phyloP scores from a whole-genome alignment of 306 rosid genomes.

The Senna tora region DNA sequence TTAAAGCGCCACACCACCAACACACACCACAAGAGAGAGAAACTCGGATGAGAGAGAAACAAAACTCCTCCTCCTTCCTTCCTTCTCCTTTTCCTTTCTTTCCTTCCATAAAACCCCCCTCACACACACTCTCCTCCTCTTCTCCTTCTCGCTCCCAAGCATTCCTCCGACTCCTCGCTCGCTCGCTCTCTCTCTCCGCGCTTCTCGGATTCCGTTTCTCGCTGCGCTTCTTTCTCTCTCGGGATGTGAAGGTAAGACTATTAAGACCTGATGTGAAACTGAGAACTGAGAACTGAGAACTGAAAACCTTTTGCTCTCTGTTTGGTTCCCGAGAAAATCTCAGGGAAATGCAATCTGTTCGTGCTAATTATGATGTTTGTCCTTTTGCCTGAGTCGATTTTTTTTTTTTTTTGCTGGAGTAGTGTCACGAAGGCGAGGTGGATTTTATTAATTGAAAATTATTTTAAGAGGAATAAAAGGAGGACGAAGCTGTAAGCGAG shows the following conservation, averaged over 20 bases:
- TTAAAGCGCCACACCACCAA: slow-evolving; percentile 24
- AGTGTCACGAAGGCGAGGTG: slow-evolving; percentile 1
- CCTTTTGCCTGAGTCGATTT: not conserved
- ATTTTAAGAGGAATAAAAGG: not conserved
- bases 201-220: not conserved
- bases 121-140: not conserved
- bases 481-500: not conserved
- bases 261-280: not conserved
- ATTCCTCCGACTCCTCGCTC: not conserved
- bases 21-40: not conserved
- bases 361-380: not conserved
- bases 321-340: not conserved
- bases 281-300: too few species aligned
- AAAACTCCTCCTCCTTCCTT: too few species aligned
- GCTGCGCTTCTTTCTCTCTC: not conserved
- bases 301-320: slow-evolving; percentile 24
- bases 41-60: not conserved
- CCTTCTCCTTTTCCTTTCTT: too few species aligned
- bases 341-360: not conserved
- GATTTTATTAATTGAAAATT: not conserved
- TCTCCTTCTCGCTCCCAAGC: not conserved
- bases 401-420: too few species aligned
- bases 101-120: not conserved
- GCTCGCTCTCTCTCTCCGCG: not conserved
- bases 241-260: slow-evolving; percentile 5